These are phyloP conservation scores for Polychytrium aggregatum DNA, from an alignment of 192 early-diverging fungal species.

Conservation along the genomic window DNA sequence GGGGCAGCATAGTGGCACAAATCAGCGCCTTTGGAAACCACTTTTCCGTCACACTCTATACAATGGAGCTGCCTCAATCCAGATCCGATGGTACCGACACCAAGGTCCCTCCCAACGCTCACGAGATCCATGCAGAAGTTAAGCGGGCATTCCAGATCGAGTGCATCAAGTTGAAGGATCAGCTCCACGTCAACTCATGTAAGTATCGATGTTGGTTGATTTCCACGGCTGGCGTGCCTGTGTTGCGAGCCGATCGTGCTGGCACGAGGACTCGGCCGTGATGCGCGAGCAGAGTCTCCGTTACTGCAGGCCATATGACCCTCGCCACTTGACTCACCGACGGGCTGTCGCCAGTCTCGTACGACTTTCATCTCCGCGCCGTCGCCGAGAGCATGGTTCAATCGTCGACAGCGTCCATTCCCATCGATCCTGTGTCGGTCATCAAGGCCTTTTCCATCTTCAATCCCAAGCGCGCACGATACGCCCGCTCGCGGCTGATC, in stretches of 20 bases:
- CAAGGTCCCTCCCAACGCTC: too few relatives aligned
- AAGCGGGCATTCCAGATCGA: constrained; percentile 20
- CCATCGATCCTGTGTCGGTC: constrained; percentile 23
- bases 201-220: constrained; percentile 11
- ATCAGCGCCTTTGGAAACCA: too few relatives aligned
- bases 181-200: constrained; percentile 37
- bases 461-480: constrained; percentile 25
- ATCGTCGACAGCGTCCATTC: not conserved
- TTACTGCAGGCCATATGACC: too few relatives aligned
- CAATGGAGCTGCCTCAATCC: too few relatives aligned
- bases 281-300: too few relatives aligned
- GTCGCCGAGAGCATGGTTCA: constrained; percentile 27
- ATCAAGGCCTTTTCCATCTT: constrained; percentile 28
- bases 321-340: too few relatives aligned
- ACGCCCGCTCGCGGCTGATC: constrained; percentile 28
- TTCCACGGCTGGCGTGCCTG: too few relatives aligned
- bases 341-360: constrained; percentile 23
- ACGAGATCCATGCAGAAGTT: too few relatives aligned
- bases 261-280: too few relatives aligned
- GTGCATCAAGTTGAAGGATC: constrained; percentile 15
- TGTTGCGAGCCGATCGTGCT: too few relatives aligned
- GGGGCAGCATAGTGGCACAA: constrained; percentile 28
- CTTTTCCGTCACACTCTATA: too few relatives aligned
- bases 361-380: constrained; percentile 39
- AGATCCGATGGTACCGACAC: too few relatives aligned